Evolutionary conservation across 208 protist species (phyloP).

Genomic region (Sergeia podlipaevii): DNA sequence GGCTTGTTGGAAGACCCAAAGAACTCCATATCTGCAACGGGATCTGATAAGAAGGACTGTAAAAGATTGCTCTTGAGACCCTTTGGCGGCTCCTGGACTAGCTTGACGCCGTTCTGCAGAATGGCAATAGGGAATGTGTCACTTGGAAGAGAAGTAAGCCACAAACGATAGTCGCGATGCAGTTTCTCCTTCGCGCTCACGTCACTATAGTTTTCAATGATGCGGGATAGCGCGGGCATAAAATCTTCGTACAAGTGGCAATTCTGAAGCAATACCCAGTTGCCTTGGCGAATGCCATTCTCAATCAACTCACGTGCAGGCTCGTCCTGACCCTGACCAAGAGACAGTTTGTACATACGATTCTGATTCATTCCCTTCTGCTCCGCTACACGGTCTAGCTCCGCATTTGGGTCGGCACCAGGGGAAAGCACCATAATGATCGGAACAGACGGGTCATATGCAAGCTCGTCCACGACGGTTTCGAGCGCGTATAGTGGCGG

Average conservation of each 20-base stretch:
- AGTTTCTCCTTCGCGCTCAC: conserved; percentile 85
- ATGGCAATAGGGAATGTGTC: conserved; percentile 97
- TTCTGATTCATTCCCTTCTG: conserved; percentile 77
- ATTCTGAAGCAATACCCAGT: conserved; percentile 97
- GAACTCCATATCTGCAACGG: conserved; percentile 80
- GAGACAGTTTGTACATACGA: conserved; percentile 90
- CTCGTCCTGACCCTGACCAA: conserved; percentile 95
- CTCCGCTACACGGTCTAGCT: conserved; percentile 95
- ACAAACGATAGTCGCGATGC: conserved; percentile 96
- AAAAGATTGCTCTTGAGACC: conserved; percentile 96
- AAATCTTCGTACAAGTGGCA: conserved; percentile 95
- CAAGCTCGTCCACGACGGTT: conserved; percentile 85
- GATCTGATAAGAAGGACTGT: conserved; percentile 92
- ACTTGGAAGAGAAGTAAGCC: conserved; percentile 97
- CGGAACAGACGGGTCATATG: conserved; percentile 85
- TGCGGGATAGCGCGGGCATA: conserved; percentile 91
- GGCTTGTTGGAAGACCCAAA: conserved; percentile 84
- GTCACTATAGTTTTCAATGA: conserved; percentile 93
- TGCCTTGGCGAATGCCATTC: conserved; percentile 75
- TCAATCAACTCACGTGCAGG: conserved; percentile 90
- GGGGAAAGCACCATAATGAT: conserved; percentile 97
- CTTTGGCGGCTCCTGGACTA: conserved; percentile 98
- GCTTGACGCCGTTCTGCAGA: conserved; percentile 97
- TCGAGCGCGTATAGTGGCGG: conserved; percentile 94
- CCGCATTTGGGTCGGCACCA: conserved; percentile 95